Evolutionary conservation across 1,139 yeast genomes (phyloP).

Genomic region (Pichia sp.): DNA sequence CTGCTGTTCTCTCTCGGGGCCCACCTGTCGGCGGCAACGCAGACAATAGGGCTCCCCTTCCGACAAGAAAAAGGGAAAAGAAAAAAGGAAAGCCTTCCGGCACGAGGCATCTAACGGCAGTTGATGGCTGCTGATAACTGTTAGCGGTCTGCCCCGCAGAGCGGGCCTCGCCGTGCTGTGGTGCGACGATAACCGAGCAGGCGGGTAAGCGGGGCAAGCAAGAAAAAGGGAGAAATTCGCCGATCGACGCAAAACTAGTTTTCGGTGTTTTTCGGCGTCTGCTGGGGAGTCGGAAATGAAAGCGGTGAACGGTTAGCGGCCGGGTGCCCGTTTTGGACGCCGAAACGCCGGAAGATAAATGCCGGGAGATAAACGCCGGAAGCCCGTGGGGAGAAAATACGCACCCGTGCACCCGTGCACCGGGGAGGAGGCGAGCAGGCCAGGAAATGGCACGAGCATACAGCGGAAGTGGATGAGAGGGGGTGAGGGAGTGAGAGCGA

Average conservation of each 20-base stretch:
- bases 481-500: neutral
- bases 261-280: too few relatives aligned
- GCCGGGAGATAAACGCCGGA: too few relatives aligned
- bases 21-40: too few relatives aligned
- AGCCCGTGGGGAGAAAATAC: too few relatives aligned
- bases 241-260: neutral
- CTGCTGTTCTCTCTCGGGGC: too few relatives aligned
- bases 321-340: too few relatives aligned
- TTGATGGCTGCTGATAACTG: conserved; percentile 4
- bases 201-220: neutral
- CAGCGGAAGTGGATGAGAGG: neutral
- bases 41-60: neutral
- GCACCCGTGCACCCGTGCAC: too few relatives aligned
- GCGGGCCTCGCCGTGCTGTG: neutral
- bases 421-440: too few relatives aligned
- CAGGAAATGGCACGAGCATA: too few relatives aligned
- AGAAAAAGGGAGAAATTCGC: neutral
- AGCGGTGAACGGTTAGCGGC: too few relatives aligned
- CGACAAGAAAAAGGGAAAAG: neutral
- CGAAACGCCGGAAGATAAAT: too few relatives aligned
- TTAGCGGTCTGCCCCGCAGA: neutral
- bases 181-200: conserved; percentile 1
- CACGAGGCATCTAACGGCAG: conserved; percentile 1
- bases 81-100: neutral
- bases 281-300: too few relatives aligned